Evolutionary conservation across 176 grass and related monocot genomes (phyloP).

Genomic region (Guadua angustifolia): DNA sequence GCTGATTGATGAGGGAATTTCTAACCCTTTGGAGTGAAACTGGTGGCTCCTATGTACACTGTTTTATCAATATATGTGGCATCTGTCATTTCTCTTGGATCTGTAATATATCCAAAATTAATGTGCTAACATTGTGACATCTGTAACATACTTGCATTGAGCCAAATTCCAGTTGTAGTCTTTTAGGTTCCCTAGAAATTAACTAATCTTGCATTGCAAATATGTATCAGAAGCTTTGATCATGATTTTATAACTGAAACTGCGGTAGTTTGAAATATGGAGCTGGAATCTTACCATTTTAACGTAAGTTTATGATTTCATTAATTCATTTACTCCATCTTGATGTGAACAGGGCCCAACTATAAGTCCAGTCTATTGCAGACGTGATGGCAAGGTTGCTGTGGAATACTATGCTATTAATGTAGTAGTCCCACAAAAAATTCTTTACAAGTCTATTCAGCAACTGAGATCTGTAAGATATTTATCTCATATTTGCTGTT

Average conservation of each 20-base stretch:
- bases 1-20: neutral
- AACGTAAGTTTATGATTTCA: neutral
- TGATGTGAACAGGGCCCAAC: slow-evolving; percentile 84
- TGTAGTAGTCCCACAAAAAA: slow-evolving; percentile 80
- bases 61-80: neutral
- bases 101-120: neutral
- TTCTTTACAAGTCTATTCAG: slow-evolving; percentile 88
- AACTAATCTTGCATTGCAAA: slow-evolving; percentile 9
- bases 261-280: slow-evolving; percentile 30
- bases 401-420: slow-evolving; percentile 89
- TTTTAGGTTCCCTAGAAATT: slow-evolving; percentile 1
- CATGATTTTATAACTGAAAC: slow-evolving; percentile 7
- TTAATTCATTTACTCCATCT: slow-evolving; percentile 35
- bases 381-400: slow-evolving; percentile 58
- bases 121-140: slow-evolving; percentile 13
- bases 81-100: neutral
- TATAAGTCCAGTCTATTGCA: slow-evolving; percentile 81
- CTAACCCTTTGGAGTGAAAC: neutral
- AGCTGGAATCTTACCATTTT: slow-evolving; percentile 7
- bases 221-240: slow-evolving; percentile 3
- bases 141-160: neutral
- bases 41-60: neutral
- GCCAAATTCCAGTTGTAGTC: neutral
- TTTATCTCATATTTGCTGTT: slow-evolving; percentile 6
- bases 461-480: slow-evolving; percentile 86